Percentiles rank a stretch among this genome's conserved stretches.
Conservation (phyloP, 2,329 filamentous ascomycete genomes). For the Aspergillus japonicus region DNA sequence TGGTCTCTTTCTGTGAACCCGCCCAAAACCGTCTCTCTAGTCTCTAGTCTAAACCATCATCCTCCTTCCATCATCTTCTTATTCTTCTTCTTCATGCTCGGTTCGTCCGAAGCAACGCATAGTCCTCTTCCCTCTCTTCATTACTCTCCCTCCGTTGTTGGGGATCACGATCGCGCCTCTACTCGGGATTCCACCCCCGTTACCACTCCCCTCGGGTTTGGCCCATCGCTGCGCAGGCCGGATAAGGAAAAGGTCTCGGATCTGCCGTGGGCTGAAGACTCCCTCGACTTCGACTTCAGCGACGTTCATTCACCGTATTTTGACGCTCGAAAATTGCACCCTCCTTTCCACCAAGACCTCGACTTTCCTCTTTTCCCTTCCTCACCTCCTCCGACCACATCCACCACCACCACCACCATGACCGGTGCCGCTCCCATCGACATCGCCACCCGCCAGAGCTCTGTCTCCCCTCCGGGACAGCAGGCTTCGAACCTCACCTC, state of each 20-base stretch:
- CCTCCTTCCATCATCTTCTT: not conserved
- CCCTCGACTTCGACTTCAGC: slow-evolving; percentile 31
- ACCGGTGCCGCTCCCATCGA: slow-evolving; percentile 59
- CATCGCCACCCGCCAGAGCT: slow-evolving; percentile 58
- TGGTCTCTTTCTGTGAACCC: slow-evolving; percentile 21
- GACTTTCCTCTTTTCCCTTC: slow-evolving; percentile 43
- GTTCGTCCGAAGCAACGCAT: slow-evolving; percentile 45
- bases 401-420: slow-evolving; percentile 42
- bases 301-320: slow-evolving; percentile 31
- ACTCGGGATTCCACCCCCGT: slow-evolving; percentile 50
- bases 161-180: slow-evolving; percentile 50
- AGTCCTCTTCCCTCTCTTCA: slow-evolving; percentile 49
- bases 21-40: slow-evolving; percentile 26
- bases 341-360: slow-evolving; percentile 34
- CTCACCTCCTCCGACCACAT: slow-evolving; percentile 26
- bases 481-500: slow-evolving; percentile 64
- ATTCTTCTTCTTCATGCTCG: slow-evolving; percentile 50
- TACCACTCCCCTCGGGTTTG: slow-evolving; percentile 51
- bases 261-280: slow-evolving; percentile 48
- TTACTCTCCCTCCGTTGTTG: slow-evolving; percentile 51
- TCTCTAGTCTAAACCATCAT: not conserved
- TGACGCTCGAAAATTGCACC: slow-evolving; percentile 28
- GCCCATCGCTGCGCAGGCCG: slow-evolving; percentile 44
- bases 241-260: slow-evolving; percentile 45
- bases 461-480: slow-evolving; percentile 58